These are phyloP conservation scores for Kluyveromyces siamensis DNA, from an alignment of 805 yeast genomes.

Conservation along the genomic window DNA sequence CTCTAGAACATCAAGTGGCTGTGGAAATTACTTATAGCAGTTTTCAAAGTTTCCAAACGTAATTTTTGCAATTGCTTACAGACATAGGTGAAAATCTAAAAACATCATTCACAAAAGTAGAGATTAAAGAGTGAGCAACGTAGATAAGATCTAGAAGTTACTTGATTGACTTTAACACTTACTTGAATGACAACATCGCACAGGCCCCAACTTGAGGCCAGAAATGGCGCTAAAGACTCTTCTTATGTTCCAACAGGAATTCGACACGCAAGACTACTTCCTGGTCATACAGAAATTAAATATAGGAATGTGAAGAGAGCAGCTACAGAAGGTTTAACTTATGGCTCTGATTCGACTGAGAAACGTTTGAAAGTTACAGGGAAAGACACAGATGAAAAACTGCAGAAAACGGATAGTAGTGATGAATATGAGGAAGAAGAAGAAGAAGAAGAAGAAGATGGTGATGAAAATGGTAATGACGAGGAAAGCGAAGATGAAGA, in stretches of 20 bases:
- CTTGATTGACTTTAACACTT: neutral
- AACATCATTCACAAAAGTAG: no score
- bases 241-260: constrained; percentile 35
- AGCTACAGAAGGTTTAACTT: neutral
- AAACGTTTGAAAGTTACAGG: neutral
- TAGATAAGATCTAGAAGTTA: no score
- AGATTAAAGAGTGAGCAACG: no score
- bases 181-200: constrained; percentile 52
- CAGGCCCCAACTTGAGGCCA: constrained; percentile 60
- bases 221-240: constrained; percentile 39
- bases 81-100: neutral
- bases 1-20: no score
- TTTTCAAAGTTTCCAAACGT: no score
- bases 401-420: constrained; percentile 32
- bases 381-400: constrained; percentile 29
- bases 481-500: constrained; percentile 28
- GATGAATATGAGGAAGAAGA: constrained; percentile 29
- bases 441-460: constrained; percentile 21
- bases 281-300: constrained; percentile 48
- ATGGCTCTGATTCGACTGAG: constrained; percentile 1
- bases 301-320: constrained; percentile 31
- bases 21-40: neutral
- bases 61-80: neutral
- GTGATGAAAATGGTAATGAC: constrained; percentile 22
- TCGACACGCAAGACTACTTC: constrained; percentile 43